phyloP scores from a whole-genome alignment of 1,139 yeast species.

The Candida buenavistaensis region DNA sequence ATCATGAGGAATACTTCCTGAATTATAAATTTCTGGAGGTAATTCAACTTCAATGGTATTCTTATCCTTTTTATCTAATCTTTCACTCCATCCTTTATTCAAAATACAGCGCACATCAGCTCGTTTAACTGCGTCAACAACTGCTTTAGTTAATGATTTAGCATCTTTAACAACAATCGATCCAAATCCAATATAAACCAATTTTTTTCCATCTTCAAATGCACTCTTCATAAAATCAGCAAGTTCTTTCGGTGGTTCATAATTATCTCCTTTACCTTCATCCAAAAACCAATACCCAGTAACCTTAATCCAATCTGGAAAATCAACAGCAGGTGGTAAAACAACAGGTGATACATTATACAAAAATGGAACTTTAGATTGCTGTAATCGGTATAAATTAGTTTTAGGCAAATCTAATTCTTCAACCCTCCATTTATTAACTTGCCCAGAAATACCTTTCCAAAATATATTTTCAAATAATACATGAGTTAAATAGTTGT shows the following conservation, averaged over 20 bases:
- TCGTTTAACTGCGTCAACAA: slow-evolving; percentile 72
- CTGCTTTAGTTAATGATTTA: slow-evolving; percentile 69
- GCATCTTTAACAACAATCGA: slow-evolving; percentile 91
- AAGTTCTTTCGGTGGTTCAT: slow-evolving; percentile 63
- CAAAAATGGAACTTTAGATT: slow-evolving; percentile 79
- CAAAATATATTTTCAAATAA: slow-evolving; percentile 90
- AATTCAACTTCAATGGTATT: slow-evolving; percentile 48
- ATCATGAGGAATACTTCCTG: slow-evolving; percentile 85
- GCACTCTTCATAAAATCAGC: slow-evolving; percentile 66
- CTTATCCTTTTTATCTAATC: slow-evolving; percentile 38
- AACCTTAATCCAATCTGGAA: slow-evolving; percentile 90
- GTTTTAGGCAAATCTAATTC: slow-evolving; percentile 68
- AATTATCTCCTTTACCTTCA: slow-evolving; percentile 64
- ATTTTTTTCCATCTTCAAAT: slow-evolving; percentile 55
- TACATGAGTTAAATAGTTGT: slow-evolving; percentile 88
- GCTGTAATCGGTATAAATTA: slow-evolving; percentile 67
- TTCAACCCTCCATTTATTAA: slow-evolving; percentile 82
- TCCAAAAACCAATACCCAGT: slow-evolving; percentile 96
- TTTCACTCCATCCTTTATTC: slow-evolving; percentile 94
- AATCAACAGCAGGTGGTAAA: slow-evolving; percentile 90
- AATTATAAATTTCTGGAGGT: slow-evolving; percentile 68
- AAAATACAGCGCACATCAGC: slow-evolving; percentile 85
- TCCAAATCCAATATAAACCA: slow-evolving; percentile 94
- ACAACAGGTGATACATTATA: slow-evolving; percentile 87
- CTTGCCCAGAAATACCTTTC: slow-evolving; percentile 90